Base-by-base conservation (phyloP, 2,329 filamentous ascomycete genomes). In the Tolypocladium nubicola region DNA sequence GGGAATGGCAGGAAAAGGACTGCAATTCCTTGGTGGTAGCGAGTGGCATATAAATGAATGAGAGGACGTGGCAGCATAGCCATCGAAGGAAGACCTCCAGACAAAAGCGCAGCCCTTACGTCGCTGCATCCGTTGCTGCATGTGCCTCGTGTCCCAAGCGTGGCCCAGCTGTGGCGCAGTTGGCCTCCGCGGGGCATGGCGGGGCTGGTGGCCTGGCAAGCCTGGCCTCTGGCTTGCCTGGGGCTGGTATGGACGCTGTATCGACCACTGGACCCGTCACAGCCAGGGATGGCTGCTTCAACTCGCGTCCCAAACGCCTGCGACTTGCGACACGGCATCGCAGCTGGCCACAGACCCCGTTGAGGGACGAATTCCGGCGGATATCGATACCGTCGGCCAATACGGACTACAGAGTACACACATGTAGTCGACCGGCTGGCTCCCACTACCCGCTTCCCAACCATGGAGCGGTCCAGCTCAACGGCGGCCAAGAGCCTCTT, bases 401-500 rank as follows among this genome's bases (percentile, higher is more conserved):
- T 8, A 13, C 30, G 3, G 2, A 13, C 4, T 8, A 35, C 33
- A 52, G 2, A 13, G 8, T 8, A 35, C 33, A 37, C 47, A 37
- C 19, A 52, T 52, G 47, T 52, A 52, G 47, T 14, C 30, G 19
- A 2, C n/a, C 14, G 33, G 16, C 10, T 37, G 11, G 16, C 47
- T 21, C 33, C 19, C 47, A 35, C 19, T 30, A 37, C 47, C 26
- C 9, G 47, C 30, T 35, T 52, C 30, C 30, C 64, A 56, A 70
- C 63, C 66, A 76, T 76, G 74, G 74, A 76, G 64, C 71, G 74
- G 64, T 69, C 74, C 62, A 71, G 69, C 65, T 71, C 70, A 60
- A 78, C 78, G 59, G 79, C 83, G 59, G 79, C 83, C 64, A 81
- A 85, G 74, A 79, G 85, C 63, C 80, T 92, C 68, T 93, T 89